phyloP scores from a whole-genome alignment of 352 stramenopile species.

The Albugo laibachii region DNA sequence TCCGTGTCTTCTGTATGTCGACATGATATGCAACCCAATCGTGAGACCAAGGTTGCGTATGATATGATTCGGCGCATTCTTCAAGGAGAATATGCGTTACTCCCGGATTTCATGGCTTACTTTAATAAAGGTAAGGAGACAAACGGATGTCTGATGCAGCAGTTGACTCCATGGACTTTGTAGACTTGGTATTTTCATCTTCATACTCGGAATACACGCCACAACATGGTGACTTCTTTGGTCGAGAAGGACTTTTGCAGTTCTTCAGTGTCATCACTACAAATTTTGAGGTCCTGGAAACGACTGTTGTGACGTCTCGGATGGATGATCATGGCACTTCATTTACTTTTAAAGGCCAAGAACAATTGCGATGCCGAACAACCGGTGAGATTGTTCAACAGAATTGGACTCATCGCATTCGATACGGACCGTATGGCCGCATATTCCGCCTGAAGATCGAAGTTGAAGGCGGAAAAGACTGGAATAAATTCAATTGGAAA shows the following conservation, averaged over 20 bases:
- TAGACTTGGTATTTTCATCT: slow-evolving; percentile 70
- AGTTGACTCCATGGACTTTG: too few relatives aligned
- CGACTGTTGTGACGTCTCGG: slow-evolving; percentile 40
- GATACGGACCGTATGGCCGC: slow-evolving; percentile 62
- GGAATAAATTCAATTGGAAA: slow-evolving; percentile 60
- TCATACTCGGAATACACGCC: slow-evolving; percentile 57
- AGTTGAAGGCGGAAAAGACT: slow-evolving; percentile 34
- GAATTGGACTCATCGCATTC: slow-evolving; percentile 52
- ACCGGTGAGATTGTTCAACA: slow-evolving; percentile 44
- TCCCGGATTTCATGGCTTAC: slow-evolving; percentile 58
- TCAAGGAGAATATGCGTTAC: slow-evolving; percentile 20
- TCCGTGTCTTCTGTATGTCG: too few relatives aligned
- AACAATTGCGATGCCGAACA: slow-evolving; percentile 69
- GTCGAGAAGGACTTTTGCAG: slow-evolving; percentile 58
- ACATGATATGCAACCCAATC: too few relatives aligned
- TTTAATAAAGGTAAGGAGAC: slow-evolving; percentile 53
- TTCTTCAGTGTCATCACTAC: slow-evolving; percentile 50
- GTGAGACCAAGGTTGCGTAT: slow-evolving; percentile 11
- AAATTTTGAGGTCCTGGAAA: slow-evolving; percentile 67
- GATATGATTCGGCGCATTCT: slow-evolving; percentile 51
- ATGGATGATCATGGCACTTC: slow-evolving; percentile 44
- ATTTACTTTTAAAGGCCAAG: slow-evolving; percentile 51
- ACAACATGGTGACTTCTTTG: slow-evolving; percentile 72
- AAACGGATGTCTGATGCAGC: too few relatives aligned
- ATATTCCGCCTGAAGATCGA: slow-evolving; percentile 70